Percentiles rank a stretch among this genome's conserved stretches.
phyloP scores from a whole-genome alignment of 257 asterid species.

The Solanum phureja region DNA sequence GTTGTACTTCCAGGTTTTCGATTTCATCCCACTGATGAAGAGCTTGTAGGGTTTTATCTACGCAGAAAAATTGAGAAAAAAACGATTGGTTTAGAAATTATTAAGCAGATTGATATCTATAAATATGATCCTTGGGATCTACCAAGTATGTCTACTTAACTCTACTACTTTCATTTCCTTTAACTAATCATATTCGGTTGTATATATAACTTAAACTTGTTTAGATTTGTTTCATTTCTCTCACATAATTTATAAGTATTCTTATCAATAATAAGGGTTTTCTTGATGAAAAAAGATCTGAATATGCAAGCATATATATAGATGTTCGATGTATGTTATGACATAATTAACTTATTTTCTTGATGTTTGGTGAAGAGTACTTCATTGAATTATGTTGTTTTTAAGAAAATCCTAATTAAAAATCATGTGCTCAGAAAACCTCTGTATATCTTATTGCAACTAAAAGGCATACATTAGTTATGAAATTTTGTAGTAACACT shows the following conservation, averaged over 20 bases:
- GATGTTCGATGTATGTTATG: neutral
- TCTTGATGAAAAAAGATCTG: neutral
- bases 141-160: constrained; percentile 20
- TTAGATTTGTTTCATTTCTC: neutral
- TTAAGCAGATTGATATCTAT: constrained; percentile 37
- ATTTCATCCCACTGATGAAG: constrained; percentile 45
- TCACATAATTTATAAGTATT: neutral
- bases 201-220: neutral
- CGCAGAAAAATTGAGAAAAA: constrained; percentile 28
- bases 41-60: constrained; percentile 43
- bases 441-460: neutral
- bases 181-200: too few relatives aligned
- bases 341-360: neutral
- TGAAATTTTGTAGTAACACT: neutral
- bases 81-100: constrained; percentile 20
- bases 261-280: neutral
- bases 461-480: neutral
- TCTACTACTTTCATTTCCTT: neutral
- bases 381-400: neutral
- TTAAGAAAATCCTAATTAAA: neutral
- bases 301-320: neutral
- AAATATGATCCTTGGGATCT: constrained; percentile 56
- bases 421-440: neutral
- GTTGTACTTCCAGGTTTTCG: constrained; percentile 39
- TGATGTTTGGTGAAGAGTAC: neutral